Conservation (phyloP, 1,139 yeast genomes). For the Yamadazyma epiphylla region DNA sequence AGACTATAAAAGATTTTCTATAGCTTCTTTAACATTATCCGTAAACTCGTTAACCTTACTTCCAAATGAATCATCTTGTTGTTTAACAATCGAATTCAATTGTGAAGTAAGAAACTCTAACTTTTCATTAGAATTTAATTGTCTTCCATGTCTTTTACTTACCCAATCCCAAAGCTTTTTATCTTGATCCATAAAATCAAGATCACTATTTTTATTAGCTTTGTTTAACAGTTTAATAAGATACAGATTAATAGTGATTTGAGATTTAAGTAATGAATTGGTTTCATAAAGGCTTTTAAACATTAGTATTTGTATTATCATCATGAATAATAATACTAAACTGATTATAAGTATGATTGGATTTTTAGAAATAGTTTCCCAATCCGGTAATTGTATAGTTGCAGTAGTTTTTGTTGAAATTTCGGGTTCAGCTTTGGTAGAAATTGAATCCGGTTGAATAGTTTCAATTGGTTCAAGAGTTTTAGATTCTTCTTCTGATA, state of each 20-base stretch:
- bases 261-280: constrained; percentile 22
- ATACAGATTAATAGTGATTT: constrained; percentile 21
- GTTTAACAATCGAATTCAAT: constrained; percentile 12
- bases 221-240: constrained; percentile 11
- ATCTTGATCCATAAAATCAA: constrained; percentile 1
- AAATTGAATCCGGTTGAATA: constrained; percentile 2
- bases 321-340: constrained; percentile 18
- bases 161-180: constrained; percentile 25
- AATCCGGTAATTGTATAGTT: background rate
- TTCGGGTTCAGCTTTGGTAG: constrained; percentile 1
- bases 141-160: constrained; percentile 14
- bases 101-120: constrained; percentile 22
- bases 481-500: constrained; percentile 3
- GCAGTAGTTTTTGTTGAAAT: background rate
- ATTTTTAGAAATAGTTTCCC: background rate
- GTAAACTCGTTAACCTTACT: constrained; percentile 13
- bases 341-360: background rate
- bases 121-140: constrained; percentile 18
- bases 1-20: too few relatives aligned
- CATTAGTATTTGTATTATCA: constrained; percentile 21
- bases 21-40: constrained; percentile 11
- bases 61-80: constrained; percentile 6
- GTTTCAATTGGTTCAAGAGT: constrained; percentile 2
- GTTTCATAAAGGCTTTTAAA: constrained; percentile 19
- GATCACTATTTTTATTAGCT: constrained; percentile 6